A percentile compares a stretch with the other conserved stretches of the same genome.
Evolutionary conservation across 2,329 filamentous ascomycete genomes (phyloP).

Genomic region (Coniochaeta hoffmannii): DNA sequence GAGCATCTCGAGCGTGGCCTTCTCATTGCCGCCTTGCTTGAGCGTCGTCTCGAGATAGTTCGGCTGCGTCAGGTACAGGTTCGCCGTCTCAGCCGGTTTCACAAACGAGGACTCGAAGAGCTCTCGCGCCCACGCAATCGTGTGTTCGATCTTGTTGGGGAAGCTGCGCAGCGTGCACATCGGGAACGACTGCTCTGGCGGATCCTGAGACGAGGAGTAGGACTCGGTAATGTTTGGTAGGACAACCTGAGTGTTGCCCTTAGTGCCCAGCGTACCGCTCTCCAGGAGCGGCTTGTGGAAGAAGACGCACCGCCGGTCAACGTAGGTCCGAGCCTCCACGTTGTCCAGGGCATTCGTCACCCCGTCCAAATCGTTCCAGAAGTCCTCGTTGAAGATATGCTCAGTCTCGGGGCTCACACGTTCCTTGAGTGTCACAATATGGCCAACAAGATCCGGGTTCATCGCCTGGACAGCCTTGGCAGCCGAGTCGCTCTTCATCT

Average conservation of each 20-base stretch:
- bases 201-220: constrained; percentile 91
- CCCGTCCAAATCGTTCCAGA: constrained; percentile 81
- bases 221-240: constrained; percentile 89
- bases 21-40: constrained; percentile 92
- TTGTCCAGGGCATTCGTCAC: constrained; percentile 98
- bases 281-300: constrained; percentile 96
- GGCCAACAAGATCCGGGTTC: constrained; percentile 86
- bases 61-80: constrained; percentile 84
- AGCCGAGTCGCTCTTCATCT: constrained; percentile 94
- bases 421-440: constrained; percentile 81
- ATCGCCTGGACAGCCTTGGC: constrained; percentile 84
- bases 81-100: constrained; percentile 87
- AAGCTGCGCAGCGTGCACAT: constrained; percentile 98
- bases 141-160: constrained; percentile 97
- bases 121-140: constrained; percentile 95
- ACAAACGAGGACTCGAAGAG: constrained; percentile 93
- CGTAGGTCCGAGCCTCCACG: constrained; percentile 92
- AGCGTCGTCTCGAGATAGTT: constrained; percentile 82
- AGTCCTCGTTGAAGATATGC: constrained; percentile 86
- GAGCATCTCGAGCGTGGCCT: constrained; percentile 84
- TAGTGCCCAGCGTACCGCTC: constrained; percentile 96
- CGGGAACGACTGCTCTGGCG: constrained; percentile 95
- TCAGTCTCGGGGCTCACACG: constrained; percentile 89
- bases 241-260: constrained; percentile 96
- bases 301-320: constrained; percentile 93